Evolutionary conservation across 2,329 filamentous ascomycete species (phyloP).

Genomic region (Lachnellula suecica): DNA sequence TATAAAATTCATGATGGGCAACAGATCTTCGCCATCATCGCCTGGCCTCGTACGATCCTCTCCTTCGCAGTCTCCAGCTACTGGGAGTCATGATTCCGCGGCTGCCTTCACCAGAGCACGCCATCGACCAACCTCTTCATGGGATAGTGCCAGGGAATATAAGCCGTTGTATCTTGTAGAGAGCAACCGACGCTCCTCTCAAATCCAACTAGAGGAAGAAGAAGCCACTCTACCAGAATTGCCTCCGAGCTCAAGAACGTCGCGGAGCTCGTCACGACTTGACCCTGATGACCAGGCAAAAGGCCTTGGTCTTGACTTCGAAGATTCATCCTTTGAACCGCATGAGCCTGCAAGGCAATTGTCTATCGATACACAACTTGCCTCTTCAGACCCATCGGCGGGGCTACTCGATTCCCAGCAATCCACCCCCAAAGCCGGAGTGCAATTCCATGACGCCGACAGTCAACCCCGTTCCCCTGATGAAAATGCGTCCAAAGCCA

Average conservation of each 20-base stretch:
- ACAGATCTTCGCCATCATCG: conserved; percentile 39
- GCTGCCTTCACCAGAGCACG: conserved; percentile 38
- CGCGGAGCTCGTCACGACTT: conserved; percentile 42
- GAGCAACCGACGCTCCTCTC: conserved; percentile 30
- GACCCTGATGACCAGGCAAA: conserved; percentile 37
- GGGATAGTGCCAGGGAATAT: conserved; percentile 68
- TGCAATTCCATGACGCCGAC: conserved; percentile 36
- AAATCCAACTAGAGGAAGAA: conserved; percentile 24
- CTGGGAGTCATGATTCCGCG: conserved; percentile 28
- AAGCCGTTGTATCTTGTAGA: conserved; percentile 83
- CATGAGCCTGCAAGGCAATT: conserved; percentile 27
- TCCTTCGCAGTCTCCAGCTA: conserved; percentile 37
- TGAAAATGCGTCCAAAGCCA: conserved; percentile 16
- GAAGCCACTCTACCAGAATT: conserved; percentile 45
- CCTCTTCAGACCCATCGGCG: conserved; percentile 33
- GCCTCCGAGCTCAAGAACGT: conserved; percentile 49
- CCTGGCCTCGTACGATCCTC: conserved; percentile 42
- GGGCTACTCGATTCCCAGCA: conserved; percentile 63
- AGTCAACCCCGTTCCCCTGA: not conserved
- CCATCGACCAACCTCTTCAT: conserved; percentile 56
- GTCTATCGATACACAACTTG: conserved; percentile 41
- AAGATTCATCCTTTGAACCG: conserved; percentile 1
- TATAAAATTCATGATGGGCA: conserved; percentile 50
- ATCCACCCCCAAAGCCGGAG: conserved; percentile 65
- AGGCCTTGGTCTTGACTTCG: conserved; percentile 1